Evolutionary conservation across 306 rosid genomes (phyloP).

Genomic region (barrel medic (Medicago truncatula)): MtrunA17r5.0-ANR NC_053048.1:1743001-1743500

Average conservation of each 20-base stretch:
- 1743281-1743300: neutral
- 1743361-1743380: conserved; percentile 8
- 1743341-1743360: neutral
- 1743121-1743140: conserved; percentile 26
- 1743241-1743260: neutral
- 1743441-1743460: conserved; percentile 2
- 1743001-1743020: conserved; percentile 94
- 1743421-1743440: conserved; percentile 28
- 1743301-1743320: neutral
- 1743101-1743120: conserved; percentile 29
- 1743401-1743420: neutral
- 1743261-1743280: neutral
- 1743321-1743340: neutral
- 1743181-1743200: conserved; percentile 22
- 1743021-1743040: conserved; percentile 98
- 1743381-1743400: conserved; percentile 33
- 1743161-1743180: conserved; percentile 27
- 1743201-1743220: conserved; percentile 3
- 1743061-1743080: conserved; percentile 96
- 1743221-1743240: neutral
- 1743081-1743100: conserved; percentile 38
- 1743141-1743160: conserved; percentile 20
- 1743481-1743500: conserved; percentile 99
- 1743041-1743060: conserved; percentile 97
- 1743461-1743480: conserved; percentile 23